Base-by-base conservation (phyloP, 2,329 filamentous ascomycete genomes). In the Arthrobotrys megalospora region DNA sequence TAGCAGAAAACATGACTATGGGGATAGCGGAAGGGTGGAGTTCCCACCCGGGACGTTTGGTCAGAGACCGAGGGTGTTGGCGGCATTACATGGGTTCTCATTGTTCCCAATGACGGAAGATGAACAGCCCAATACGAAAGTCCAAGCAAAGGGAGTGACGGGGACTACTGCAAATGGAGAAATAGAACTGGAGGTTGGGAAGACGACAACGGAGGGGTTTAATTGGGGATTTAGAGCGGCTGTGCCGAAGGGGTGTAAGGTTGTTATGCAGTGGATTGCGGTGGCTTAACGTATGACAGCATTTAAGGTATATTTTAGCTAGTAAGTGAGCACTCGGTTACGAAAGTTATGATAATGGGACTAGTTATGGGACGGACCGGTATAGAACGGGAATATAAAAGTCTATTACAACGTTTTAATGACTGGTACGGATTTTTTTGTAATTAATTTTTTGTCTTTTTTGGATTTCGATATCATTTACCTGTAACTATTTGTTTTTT, bases 241-340 rank as follows among this genome's bases (percentile, higher is more conserved):
- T 41, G 66, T 77, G 34, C 66, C 66, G 21, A 77, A 70, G 50
- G 73, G 66, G 60, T 77, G 73, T 34, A 77, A 71, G 45, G 50
- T 77, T 32, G 62, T 77, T 8, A 77, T 77, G 73, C 73, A 77
- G 34, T 77, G 73, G 73, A 67, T 77, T 12, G 73, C 73, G 32
- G 32, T 77, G 28, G 67, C 62, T 24, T 77, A 45, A 76, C 5
- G 3, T 3, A 6, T 6, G 5, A 28, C 5, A 28, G 24, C 6
- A 6, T 48, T 65, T 48, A 34, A 24, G 63, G 11, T 41, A 52
- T 16, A 64, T 41, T 50, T 47, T 45, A 21, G 6, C n/a, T 58
- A 58, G 24, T 28, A 8, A 45, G 41, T n/a, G n/a, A n/a, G n/a
- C n/a, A n/a, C n/a, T n/a, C n/a, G 32, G 6, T 5, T 21, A 58